Conservation (phyloP, 2,329 filamentous ascomycete species). For the Elsinoe ampelina region DNA sequence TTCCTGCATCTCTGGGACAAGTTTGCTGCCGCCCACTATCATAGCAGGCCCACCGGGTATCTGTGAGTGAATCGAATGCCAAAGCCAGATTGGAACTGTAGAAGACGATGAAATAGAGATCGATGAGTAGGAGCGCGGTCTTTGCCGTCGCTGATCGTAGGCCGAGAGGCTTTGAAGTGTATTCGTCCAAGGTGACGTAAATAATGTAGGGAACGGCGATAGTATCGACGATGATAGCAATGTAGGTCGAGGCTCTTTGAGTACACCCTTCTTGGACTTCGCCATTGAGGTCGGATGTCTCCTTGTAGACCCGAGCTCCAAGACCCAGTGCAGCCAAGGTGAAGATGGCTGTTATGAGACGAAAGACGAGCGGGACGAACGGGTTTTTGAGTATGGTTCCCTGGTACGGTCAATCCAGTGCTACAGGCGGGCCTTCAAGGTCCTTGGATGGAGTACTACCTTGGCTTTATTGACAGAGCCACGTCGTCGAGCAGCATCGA, state of each 20-base stretch:
- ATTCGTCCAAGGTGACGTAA: conserved; percentile 95
- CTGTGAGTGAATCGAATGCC: conserved; percentile 72
- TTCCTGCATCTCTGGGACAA: conserved; percentile 30
- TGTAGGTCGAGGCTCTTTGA: conserved; percentile 58
- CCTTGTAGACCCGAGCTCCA: conserved; percentile 61
- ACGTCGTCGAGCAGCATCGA: conserved; percentile 39
- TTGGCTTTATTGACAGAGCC: conserved; percentile 53
- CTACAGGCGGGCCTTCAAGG: conserved; percentile 6
- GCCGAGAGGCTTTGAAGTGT: conserved; percentile 85
- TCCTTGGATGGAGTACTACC: conserved; percentile 13
- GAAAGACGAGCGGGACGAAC: conserved; percentile 75
- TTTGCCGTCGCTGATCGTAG: conserved; percentile 77
- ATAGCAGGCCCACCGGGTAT: conserved; percentile 46
- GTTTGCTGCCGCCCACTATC: conserved; percentile 22
- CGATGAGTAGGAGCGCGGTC: conserved; percentile 78
- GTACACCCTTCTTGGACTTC: conserved; percentile 29
- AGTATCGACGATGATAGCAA: conserved; percentile 82
- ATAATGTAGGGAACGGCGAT: conserved; percentile 82
- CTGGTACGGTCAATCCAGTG: conserved; percentile 20
- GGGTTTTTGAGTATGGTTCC: conserved; percentile 66
- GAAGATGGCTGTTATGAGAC: conserved; percentile 72
- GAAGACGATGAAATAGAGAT: conserved; percentile 95
- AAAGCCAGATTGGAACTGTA: conserved; percentile 87
- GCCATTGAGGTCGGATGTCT: conserved; percentile 24
- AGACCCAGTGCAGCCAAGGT: conserved; percentile 74